These are phyloP conservation scores for Delonix regia DNA, from an alignment of 306 rosid genomes.

Conservation along the genomic window DNA sequence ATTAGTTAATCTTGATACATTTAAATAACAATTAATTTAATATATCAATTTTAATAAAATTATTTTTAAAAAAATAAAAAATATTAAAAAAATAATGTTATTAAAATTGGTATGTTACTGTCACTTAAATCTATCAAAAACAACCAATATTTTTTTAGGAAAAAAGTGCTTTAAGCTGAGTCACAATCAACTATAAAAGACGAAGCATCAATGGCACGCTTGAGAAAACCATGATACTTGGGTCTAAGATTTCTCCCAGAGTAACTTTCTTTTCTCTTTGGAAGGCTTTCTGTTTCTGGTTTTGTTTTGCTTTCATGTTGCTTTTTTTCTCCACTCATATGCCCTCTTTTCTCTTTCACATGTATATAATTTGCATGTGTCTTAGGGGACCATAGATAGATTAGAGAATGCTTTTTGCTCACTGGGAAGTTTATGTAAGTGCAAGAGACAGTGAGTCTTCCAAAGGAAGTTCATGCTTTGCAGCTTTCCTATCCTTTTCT, in stretches of 20 bases:
- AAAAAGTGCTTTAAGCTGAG: not conserved
- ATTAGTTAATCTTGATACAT: too few species aligned
- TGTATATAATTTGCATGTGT: too few species aligned
- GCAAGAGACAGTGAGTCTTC: not conserved
- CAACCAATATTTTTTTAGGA: too few species aligned
- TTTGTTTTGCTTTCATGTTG: too few species aligned
- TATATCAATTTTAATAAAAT: too few species aligned
- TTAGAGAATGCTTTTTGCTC: constrained; percentile 16
- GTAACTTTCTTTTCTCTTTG: not conserved
- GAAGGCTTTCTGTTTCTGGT: not conserved
- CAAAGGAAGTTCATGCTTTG: not conserved
- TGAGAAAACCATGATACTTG: not conserved
- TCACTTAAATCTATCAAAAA: too few species aligned
- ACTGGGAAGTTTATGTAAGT: not conserved
- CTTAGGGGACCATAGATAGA: not conserved
- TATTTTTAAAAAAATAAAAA: too few species aligned
- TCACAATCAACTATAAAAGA: not conserved
- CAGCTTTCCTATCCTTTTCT: not conserved
- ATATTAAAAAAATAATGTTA: too few species aligned
- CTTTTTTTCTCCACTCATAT: not conserved
- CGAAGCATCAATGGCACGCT: too few species aligned
- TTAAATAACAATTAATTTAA: too few species aligned
- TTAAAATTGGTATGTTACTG: too few species aligned
- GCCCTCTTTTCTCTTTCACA: not conserved
- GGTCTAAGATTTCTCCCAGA: not conserved